Evolutionary conservation across 164 flowering plant genomes (phyloP).

Genomic region (Tetracentron sinense): DNA sequence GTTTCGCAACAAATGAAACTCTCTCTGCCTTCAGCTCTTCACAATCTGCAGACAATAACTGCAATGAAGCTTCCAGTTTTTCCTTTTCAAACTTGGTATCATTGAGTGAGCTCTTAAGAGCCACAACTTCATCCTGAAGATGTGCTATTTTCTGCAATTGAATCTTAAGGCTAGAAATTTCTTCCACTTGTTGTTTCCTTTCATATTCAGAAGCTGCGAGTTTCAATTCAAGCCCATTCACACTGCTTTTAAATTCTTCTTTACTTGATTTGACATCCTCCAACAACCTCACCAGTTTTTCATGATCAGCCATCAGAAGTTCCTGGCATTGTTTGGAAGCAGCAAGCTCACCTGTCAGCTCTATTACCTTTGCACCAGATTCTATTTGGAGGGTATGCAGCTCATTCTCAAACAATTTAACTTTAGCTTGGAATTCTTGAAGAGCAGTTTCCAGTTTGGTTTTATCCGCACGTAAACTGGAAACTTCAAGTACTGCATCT

Average conservation of each 20-base stretch:
- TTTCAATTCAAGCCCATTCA: constrained; percentile 50
- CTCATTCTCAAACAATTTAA: constrained; percentile 31
- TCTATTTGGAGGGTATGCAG: constrained; percentile 34
- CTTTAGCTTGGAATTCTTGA: constrained; percentile 38
- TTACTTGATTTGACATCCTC: constrained; percentile 47
- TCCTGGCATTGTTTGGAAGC: constrained; percentile 39
- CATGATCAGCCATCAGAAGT: constrained; percentile 37
- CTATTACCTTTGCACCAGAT: constrained; percentile 39
- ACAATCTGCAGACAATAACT: constrained; percentile 32
- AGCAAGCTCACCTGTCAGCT: constrained; percentile 40
- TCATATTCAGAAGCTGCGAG: constrained; percentile 60
- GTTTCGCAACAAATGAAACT: constrained; percentile 38
- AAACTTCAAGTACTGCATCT: constrained; percentile 46
- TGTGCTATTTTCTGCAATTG: constrained; percentile 39
- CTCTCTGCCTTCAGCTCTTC: constrained; percentile 58
- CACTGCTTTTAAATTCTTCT: constrained; percentile 37
- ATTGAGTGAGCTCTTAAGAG: constrained; percentile 39
- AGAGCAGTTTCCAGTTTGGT: constrained; percentile 40
- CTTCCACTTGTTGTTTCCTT: constrained; percentile 46
- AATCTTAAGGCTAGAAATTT: constrained; percentile 41
- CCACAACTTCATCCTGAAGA: constrained; percentile 47
- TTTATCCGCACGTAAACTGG: constrained; percentile 48
- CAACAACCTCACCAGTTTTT: constrained; percentile 35
- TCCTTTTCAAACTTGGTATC: constrained; percentile 45
- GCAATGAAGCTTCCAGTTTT: constrained; percentile 43